A percentile compares a stretch with the other conserved stretches of the same genome.
Conservation (phyloP, 2,329 filamentous ascomycete species). For the Aureobasidium sp. region DNA sequence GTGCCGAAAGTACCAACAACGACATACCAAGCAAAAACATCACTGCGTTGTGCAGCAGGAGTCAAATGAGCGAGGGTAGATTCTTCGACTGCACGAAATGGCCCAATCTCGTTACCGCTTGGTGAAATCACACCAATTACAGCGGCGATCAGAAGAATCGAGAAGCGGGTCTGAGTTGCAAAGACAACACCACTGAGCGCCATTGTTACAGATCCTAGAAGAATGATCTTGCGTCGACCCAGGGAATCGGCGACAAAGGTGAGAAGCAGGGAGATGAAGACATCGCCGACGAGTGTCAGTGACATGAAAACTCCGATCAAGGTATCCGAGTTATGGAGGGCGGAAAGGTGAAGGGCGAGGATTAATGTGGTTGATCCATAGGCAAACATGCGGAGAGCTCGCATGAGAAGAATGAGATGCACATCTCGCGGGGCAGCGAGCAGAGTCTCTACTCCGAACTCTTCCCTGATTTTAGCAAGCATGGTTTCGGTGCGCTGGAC, state of each 20-base stretch:
- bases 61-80: conserved; percentile 25
- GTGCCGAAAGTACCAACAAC: conserved; percentile 23
- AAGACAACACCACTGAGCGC: conserved; percentile 22
- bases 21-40: conserved; percentile 26
- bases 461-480: conserved; percentile 9
- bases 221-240: conserved; percentile 22
- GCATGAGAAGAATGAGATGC: conserved; percentile 13
- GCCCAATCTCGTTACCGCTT: conserved; percentile 28
- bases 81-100: conserved; percentile 27
- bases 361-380: conserved; percentile 42
- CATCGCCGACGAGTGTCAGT: conserved; percentile 25
- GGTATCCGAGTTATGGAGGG: conserved; percentile 21
- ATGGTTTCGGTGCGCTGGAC: neutral
- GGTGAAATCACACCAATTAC: conserved; percentile 27
- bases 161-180: conserved; percentile 20
- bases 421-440: conserved; percentile 1
- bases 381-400: conserved; percentile 48
- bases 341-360: conserved; percentile 24
- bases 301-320: conserved; percentile 29
- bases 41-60: conserved; percentile 17
- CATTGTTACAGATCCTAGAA: conserved; percentile 23
- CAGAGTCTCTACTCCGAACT: conserved; percentile 8
- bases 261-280: conserved; percentile 22
- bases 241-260: conserved; percentile 24
- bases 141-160: conserved; percentile 24